Percentiles rank a stretch among this genome's conserved stretches.
Evolutionary conservation across 1,284 basidiomycete species (phyloP).

Genomic region (Megacollybia platyphylla): DNA sequence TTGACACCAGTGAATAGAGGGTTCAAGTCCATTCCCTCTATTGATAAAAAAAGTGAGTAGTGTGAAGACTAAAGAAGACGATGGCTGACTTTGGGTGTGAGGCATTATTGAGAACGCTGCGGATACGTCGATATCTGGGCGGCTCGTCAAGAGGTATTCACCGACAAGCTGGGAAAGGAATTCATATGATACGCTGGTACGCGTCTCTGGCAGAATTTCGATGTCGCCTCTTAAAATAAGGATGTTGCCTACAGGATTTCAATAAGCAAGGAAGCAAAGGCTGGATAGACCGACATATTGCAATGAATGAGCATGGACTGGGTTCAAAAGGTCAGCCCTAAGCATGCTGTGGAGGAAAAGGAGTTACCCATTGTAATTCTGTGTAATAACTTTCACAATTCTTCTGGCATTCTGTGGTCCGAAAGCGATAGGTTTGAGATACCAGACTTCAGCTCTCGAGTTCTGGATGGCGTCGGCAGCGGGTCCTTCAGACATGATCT

Average conservation of each 20-base stretch:
- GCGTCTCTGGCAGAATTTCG: slow-evolving; percentile 48
- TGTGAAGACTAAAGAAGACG: neutral
- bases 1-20: slow-evolving; percentile 61
- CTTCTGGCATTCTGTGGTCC: slow-evolving; percentile 21
- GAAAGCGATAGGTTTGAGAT: slow-evolving; percentile 59
- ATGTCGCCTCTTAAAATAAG: slow-evolving; percentile 72
- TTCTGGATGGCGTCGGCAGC: slow-evolving; percentile 13
- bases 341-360: neutral
- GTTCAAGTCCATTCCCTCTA: slow-evolving; percentile 76
- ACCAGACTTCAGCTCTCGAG: slow-evolving; percentile 61
- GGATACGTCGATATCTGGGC: slow-evolving; percentile 55
- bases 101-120: slow-evolving; percentile 77
- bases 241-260: slow-evolving; percentile 54
- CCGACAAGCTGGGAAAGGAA: slow-evolving; percentile 73
- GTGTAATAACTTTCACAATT: slow-evolving; percentile 58
- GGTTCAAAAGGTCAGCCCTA: neutral
- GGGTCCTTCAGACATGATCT: neutral
- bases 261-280: slow-evolving; percentile 6
- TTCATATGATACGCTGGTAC: slow-evolving; percentile 70
- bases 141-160: slow-evolving; percentile 61
- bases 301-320: slow-evolving; percentile 85
- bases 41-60: slow-evolving; percentile 14
- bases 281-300: slow-evolving; percentile 48
- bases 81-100: slow-evolving; percentile 55
- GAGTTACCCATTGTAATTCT: slow-evolving; percentile 68